These are phyloP conservation scores for Penicillium italicum DNA, from an alignment of 2,329 filamentous ascomycete genomes.

Conservation along the genomic window DNA sequence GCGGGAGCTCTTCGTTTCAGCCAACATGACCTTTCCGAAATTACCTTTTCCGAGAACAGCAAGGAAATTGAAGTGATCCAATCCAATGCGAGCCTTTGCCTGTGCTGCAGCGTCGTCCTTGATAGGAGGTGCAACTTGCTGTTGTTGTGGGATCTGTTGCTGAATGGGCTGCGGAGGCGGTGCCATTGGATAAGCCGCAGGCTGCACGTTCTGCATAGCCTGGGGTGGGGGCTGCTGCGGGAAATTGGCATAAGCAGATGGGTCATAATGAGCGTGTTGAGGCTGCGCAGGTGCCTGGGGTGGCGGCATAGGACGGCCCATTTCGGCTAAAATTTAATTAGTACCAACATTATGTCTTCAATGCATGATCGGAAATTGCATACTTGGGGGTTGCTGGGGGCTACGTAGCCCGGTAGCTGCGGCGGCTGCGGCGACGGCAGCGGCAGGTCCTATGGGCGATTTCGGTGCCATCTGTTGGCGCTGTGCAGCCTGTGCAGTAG, in stretches of 20 bases:
- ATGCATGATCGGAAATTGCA: constrained; percentile 1
- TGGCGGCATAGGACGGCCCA: constrained; percentile 37
- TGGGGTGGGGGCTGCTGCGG: constrained; percentile 30
- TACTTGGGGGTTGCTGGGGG: constrained; percentile 42
- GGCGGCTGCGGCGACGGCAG: constrained; percentile 49
- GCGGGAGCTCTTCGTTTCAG: constrained; percentile 88
- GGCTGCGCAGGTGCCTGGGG: constrained; percentile 38
- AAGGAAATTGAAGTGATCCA: constrained; percentile 99
- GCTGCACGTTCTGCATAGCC: constrained; percentile 25
- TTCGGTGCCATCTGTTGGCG: constrained; percentile 48
- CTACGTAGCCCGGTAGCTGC: constrained; percentile 48
- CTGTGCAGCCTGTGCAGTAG: constrained; percentile 24
- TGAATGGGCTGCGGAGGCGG: constrained; percentile 21
- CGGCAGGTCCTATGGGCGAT: constrained; percentile 47
- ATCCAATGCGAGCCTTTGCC: constrained; percentile 67
- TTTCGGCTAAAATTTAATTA: constrained; percentile 39
- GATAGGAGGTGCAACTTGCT: constrained; percentile 17
- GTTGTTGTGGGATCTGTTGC: constrained; percentile 25
- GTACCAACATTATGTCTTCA: background rate
- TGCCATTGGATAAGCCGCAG: constrained; percentile 29
- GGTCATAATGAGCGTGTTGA: constrained; percentile 46
- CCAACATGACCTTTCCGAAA: constrained; percentile 99
- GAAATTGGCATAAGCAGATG: constrained; percentile 41
- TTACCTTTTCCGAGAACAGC: constrained; percentile 98
- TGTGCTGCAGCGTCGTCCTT: constrained; percentile 34